Base-by-base conservation (phyloP, 1,284 basidiomycete genomes). In the Ustilago tritici region DNA sequence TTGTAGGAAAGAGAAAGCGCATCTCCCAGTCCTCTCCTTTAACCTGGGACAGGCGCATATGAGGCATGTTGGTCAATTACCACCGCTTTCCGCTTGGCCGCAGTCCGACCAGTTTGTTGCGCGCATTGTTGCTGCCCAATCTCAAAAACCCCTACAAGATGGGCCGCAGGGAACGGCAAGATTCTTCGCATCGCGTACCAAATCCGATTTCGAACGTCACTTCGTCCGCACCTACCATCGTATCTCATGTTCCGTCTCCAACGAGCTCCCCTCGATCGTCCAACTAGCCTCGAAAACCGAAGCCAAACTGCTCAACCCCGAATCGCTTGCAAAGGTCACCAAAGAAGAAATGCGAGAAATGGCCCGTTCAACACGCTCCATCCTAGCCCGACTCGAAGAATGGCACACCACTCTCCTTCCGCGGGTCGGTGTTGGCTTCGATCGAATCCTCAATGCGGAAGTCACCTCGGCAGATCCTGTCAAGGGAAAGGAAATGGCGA, bases 291-390 rank as follows among this genome's bases (percentile, higher is more conserved):
- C 32, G 46, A 57, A 56, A 35, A 65, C 66, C 46, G 66, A 69
- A 46, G 40, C 66, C 0, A 36, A 38, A 3, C 43, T 74, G 8
- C 32, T 74, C 34, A 55, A 66, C 12, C 65, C 66, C 2, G 71
- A 69, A 49, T 35, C 59, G 10, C 62, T 69, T 15, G 50, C 35
- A 8, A 57, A 32, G 23, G 65, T 62, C 36, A 65, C 71, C 8
- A 74, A 69, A 56, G 62, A 74, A 23, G 66, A 69, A 36, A 64
- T 69, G 57, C 56, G 66, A 11, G 61, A 69, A 17, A 65, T 74
- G 71, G 66, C 71, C 1, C 50, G 60, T 4, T 56, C 62, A 19
- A 74, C 71, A 8, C 65, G 71, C 19, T 52, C 50, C 12, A 54
- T 65, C 31, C 55, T 74, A 3, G 62, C 64, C 15, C 41, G 59